Conservation (phyloP, 306 rosid species). For the Hylodesmum podocarpum region DNA sequence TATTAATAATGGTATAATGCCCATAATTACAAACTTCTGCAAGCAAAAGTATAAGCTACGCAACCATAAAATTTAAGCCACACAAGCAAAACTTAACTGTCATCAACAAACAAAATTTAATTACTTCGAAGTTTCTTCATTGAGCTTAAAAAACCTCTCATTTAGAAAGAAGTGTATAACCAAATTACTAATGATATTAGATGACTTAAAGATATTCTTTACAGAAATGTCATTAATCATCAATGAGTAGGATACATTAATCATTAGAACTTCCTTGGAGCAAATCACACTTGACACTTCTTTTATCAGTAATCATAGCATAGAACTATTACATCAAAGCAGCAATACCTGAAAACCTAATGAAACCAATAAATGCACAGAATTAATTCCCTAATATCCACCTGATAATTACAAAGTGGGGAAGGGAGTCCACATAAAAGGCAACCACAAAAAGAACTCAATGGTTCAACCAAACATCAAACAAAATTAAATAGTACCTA, state of each 20-base stretch:
- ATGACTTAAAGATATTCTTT: not conserved
- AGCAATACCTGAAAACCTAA: constrained; percentile 7
- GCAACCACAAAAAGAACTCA: not conserved
- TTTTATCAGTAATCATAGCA: not conserved
- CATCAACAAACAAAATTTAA: constrained; percentile 11
- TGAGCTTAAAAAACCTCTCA: not conserved
- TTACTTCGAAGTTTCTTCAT: not conserved
- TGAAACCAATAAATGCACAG: not conserved
- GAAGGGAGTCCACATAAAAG: constrained; percentile 8
- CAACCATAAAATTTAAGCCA: constrained; percentile 19
- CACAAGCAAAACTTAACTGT: not conserved
- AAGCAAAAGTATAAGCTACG: not conserved
- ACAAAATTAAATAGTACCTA: constrained; percentile 47
- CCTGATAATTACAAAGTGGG: not conserved
- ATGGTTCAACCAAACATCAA: constrained; percentile 11
- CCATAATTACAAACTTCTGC: constrained; percentile 5
- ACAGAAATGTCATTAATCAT: not conserved
- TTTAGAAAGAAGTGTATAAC: not conserved
- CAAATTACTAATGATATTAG: not conserved
- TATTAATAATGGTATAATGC: not conserved
- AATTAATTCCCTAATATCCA: not conserved
- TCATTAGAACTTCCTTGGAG: not conserved
- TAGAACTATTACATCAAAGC: not conserved
- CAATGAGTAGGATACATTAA: not conserved
- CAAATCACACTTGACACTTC: not conserved